Evolutionary conservation across 495 filamentous ascomycete species (phyloP), one percentile per base, ranked within the genome.

Genomic region (Elasticomyces elasticus): DNA sequence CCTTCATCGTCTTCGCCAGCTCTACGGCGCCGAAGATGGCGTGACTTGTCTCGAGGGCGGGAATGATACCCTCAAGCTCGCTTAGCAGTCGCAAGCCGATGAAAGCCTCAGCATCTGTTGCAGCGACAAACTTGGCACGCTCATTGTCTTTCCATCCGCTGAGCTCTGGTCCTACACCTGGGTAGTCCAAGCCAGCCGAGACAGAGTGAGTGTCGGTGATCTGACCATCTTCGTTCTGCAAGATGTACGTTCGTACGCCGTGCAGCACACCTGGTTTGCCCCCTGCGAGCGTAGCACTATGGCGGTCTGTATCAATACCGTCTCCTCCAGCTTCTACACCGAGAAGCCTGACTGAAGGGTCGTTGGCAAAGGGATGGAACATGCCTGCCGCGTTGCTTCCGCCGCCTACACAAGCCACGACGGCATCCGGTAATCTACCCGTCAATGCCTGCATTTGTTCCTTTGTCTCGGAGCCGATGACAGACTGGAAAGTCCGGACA

Each of bases 241-340:
- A 77, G 22, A 98, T 81, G 64, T 98, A 98, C 19, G 92, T 98
- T 33, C 89, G 83, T 1, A 97, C 92, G 49, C 92, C 92, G 68
- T 98, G 92, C 7, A 98, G 73, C 12, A 98, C 92, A 55, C 92
- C 92, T 71, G 94, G 94, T 41, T 79, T 78, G 22, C 92, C 92
- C 4, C 85, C 86, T 11, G 84, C 83, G 22, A 98, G 76, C 0
- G 94, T 98, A 0, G 92, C 92, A 48, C 81, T 83, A 71, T 98
- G 94, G n/a, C 86, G 78, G 1, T 70, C 59, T 1, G 92, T 96
- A 59, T 95, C 82, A n/a, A 96, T 54, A 52, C 92, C 92, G 56
- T 96, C 92, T 33, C 92, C 92, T n/a, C 86, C 92, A 7, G 92
- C 92, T 72, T 98, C 92, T 5, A 98, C 90, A 51, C 92, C 92